A percentile compares a stretch with the other conserved stretches of the same genome.
Evolutionary conservation across 1,284 basidiomycete genomes (phyloP).

Genomic region (Tilletiopsis washingtonensis): DNA sequence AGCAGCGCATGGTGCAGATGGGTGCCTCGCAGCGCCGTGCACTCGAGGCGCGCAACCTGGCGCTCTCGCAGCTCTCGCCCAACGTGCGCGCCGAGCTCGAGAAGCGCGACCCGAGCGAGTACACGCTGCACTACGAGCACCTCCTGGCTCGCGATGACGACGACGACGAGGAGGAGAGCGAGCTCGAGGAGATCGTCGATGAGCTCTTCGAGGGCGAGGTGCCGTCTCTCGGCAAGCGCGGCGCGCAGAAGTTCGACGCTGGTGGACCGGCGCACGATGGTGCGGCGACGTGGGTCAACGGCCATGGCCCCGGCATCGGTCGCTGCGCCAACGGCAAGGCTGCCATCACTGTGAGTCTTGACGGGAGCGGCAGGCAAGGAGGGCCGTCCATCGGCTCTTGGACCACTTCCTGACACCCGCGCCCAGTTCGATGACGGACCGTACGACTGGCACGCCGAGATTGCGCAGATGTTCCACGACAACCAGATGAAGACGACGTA

Average conservation of each 20-base stretch:
- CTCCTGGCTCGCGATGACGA: background rate
- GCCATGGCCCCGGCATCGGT: constrained; percentile 3
- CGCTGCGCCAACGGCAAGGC: background rate
- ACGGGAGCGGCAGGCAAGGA: background rate
- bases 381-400: background rate
- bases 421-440: constrained; percentile 1
- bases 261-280: constrained; percentile 4
- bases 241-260: background rate
- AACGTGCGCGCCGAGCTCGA: constrained; percentile 1
- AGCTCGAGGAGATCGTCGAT: no score
- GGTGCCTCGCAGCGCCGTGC: no score
- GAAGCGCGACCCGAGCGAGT: constrained; percentile 1
- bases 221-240: no score
- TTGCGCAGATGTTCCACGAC: background rate
- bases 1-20: no score
- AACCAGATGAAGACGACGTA: background rate
- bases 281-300: constrained; percentile 3
- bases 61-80: no score
- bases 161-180: background rate
- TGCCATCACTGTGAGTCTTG: background rate
- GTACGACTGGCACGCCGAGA: background rate
- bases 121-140: background rate
- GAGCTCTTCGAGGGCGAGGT: no score
- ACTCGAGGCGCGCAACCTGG: no score
- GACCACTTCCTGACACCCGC: background rate